Conservation (phyloP, 1,284 basidiomycete genomes). For the Apiotrichum gamsii region DNA sequence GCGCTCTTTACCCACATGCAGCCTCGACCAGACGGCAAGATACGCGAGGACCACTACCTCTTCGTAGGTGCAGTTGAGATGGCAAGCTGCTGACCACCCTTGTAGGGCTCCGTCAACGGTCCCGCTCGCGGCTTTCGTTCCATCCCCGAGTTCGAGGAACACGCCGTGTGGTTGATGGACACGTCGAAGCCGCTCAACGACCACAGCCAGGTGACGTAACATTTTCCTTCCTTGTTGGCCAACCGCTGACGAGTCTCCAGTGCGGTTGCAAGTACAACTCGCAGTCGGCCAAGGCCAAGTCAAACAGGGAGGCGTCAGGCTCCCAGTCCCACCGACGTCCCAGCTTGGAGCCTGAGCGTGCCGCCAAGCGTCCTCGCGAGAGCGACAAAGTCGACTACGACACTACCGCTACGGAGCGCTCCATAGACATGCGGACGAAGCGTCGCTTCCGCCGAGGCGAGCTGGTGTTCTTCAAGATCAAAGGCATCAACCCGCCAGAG, state of each 20-base stretch:
- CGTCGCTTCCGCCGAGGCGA: constrained; percentile 30
- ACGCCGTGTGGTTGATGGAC: constrained; percentile 38
- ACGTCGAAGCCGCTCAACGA: constrained; percentile 20
- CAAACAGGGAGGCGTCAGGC: constrained; percentile 6
- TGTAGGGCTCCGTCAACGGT: constrained; percentile 27
- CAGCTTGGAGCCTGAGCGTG: not conserved
- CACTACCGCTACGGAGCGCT: constrained; percentile 8
- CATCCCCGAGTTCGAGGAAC: constrained; percentile 27
- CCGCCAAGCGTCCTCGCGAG: not conserved
- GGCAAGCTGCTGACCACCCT: not conserved
- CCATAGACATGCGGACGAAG: constrained; percentile 13
- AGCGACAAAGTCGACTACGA: not conserved
- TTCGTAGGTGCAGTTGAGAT: constrained; percentile 17
- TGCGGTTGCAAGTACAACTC: constrained; percentile 34
- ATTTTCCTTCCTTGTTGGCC: not conserved
- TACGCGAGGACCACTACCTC: constrained; percentile 32
- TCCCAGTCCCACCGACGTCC: not conserved
- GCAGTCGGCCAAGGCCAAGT: not conserved
- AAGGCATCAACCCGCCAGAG: constrained; percentile 24
- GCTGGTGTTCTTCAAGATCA: constrained; percentile 34
- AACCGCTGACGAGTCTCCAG: constrained; percentile 17
- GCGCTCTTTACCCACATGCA: constrained; percentile 30
- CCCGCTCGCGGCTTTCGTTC: constrained; percentile 21
- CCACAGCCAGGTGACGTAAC: constrained; percentile 13
- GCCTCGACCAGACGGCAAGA: constrained; percentile 13